Evolutionary conservation across 163 green algal species (phyloP).

Genomic region (Chlamydomonas reinhardtii): DNA sequence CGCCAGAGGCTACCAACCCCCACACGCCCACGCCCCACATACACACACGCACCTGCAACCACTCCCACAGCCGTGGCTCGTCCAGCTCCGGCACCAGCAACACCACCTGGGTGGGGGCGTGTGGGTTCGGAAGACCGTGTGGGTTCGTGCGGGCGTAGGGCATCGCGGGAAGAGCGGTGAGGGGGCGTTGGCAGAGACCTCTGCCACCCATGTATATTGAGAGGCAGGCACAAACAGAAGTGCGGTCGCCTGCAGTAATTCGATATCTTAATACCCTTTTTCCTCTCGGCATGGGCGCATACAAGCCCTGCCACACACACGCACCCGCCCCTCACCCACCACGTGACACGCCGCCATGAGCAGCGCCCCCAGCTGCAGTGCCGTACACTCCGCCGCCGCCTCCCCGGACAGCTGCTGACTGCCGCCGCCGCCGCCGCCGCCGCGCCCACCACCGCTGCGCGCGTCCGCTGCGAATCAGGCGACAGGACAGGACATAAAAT

Average conservation of each 20-base stretch:
- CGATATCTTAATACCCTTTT: too few relatives aligned
- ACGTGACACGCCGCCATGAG: constrained; percentile 25
- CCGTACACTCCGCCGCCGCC: background rate
- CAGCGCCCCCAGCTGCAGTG: constrained; percentile 30
- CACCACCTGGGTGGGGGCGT: constrained; percentile 3
- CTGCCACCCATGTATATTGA: too few relatives aligned
- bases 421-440: too few relatives aligned
- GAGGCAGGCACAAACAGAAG: too few relatives aligned
- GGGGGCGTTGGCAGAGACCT: too few relatives aligned
- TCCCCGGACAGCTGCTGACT: background rate
- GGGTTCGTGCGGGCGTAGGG: background rate
- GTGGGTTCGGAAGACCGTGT: background rate
- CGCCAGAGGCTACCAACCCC: too few relatives aligned
- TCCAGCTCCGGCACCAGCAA: constrained; percentile 34
- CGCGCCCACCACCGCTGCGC: too few relatives aligned
- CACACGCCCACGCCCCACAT: background rate
- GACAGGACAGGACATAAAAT: too few relatives aligned
- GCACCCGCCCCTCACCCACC: background rate
- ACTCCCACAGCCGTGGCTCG: constrained; percentile 40
- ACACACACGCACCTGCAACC: constrained; percentile 4
- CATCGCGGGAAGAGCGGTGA: too few relatives aligned
- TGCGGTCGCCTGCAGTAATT: too few relatives aligned
- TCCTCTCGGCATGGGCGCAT: too few relatives aligned
- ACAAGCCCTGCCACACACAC: background rate
- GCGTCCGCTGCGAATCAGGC: too few relatives aligned